Percentiles rank a stretch among this genome's conserved stretches.
phyloP scores from a whole-genome alignment of 2,329 filamentous ascomycete species.

The Dichotomopilus funicola region DNA sequence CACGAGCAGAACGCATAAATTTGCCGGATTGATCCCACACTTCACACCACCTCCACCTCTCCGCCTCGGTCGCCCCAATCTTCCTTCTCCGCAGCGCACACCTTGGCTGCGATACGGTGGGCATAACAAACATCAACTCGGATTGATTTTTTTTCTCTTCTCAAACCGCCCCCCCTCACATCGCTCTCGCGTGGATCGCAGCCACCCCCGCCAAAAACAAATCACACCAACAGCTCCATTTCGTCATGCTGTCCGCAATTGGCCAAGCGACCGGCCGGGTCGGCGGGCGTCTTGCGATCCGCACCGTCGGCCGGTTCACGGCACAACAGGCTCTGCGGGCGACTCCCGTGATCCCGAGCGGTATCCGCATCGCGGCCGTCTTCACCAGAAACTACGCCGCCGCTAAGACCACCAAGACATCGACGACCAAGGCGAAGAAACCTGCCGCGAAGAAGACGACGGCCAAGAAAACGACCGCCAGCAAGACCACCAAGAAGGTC shows the following conservation, averaged over 20 bases:
- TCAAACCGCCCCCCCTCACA: not conserved
- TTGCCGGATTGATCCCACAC: not conserved
- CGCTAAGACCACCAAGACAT: constrained; percentile 6
- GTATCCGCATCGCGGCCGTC: constrained; percentile 12
- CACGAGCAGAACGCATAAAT: constrained; percentile 8
- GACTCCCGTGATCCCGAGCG: constrained; percentile 8
- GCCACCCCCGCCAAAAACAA: not conserved
- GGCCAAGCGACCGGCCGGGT: constrained; percentile 18
- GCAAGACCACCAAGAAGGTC: constrained; percentile 18
- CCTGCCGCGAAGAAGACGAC: constrained; percentile 15
- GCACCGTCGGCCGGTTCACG: constrained; percentile 2
- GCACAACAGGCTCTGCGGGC: constrained; percentile 3
- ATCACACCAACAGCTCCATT: not conserved
- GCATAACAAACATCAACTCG: too few species aligned
- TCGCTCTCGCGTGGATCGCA: not conserved
- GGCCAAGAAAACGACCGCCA: constrained; percentile 25
- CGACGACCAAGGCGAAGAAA: constrained; percentile 15
- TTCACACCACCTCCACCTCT: not conserved
- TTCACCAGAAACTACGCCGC: constrained; percentile 19
- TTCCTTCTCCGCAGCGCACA: not conserved
- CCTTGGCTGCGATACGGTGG: not conserved
- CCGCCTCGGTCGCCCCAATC: not conserved
- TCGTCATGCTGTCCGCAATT: constrained; percentile 23
- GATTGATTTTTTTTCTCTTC: too few species aligned
- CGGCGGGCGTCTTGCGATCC: constrained; percentile 12